Evolutionary conservation across 805 yeast species (phyloP).

Genomic region (Candida gorgasii): DNA sequence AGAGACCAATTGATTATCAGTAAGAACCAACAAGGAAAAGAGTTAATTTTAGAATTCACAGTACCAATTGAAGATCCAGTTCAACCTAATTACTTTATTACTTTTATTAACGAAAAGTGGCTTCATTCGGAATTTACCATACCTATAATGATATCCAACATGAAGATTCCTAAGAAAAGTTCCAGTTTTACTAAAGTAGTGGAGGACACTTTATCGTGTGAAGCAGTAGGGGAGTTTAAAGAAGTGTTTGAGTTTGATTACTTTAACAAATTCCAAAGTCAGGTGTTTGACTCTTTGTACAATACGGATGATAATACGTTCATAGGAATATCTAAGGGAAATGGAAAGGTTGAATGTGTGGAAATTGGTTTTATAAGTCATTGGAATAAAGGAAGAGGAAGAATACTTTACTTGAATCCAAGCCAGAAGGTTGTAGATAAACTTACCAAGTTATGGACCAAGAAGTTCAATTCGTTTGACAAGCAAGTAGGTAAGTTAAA

Average conservation of each 20-base stretch:
- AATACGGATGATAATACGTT: conserved; percentile 59
- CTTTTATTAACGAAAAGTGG: conserved; percentile 83
- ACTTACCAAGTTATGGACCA: conserved; percentile 52
- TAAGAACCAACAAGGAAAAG: conserved; percentile 49
- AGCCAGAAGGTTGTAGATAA: conserved; percentile 54
- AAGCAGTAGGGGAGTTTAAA: conserved; percentile 48
- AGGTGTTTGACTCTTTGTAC: conserved; percentile 61
- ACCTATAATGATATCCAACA: conserved; percentile 55
- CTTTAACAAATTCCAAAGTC: conserved; percentile 78
- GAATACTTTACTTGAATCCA: conserved; percentile 74
- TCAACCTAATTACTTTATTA: conserved; percentile 71
- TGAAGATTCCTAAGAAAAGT: conserved; percentile 62
- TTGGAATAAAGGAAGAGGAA: conserved; percentile 70
- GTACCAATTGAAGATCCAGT: conserved; percentile 58
- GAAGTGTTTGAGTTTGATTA: conserved; percentile 46
- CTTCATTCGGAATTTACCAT: conserved; percentile 65
- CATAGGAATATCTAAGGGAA: conserved; percentile 72
- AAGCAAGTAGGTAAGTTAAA: conserved; percentile 58
- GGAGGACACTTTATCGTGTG: conserved; percentile 46
- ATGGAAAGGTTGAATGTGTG: conserved; percentile 71
- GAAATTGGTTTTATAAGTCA: conserved; percentile 72
- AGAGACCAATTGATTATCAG: conserved; percentile 55
- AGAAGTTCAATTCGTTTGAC: conserved; percentile 40
- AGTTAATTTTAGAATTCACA: conserved; percentile 63
- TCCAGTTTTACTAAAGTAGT: conserved; percentile 63